Evolutionary conservation across 805 yeast species (phyloP), one percentile per base, ranked within the genome.

Genomic region (Saturnispora halmiae): DNA sequence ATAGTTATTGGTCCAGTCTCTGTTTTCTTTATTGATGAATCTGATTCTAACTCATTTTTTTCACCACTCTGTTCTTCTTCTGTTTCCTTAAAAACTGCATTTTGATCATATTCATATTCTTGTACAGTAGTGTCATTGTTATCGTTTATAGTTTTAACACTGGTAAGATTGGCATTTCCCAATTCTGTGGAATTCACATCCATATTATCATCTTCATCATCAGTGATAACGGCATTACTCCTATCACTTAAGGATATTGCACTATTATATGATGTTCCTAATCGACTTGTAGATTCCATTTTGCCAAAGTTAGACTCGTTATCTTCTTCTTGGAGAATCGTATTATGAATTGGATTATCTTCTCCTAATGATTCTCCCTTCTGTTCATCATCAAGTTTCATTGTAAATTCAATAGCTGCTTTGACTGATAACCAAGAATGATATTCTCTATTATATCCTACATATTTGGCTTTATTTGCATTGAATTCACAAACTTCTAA

Each of bases 401-500:
- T 14, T n/a, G 56, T 55, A 58, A 69, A 60, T 2, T 58, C 54
- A 4, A 78, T 56, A 22, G 76, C 61, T 26, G 70, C 72, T 11
- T 72, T 71, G 4, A 79, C 58, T 3, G 77, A 66, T 44, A 69
- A 59, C 87, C 87, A 80, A 1, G 75, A 68, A 51, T 77, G 83
- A 40, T 78, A 65, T 41, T 77, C 82, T 43, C 83, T 58, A 40
- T 61, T 64, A 37, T 66, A 58, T 14, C 67, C 65, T 1, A 68
- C 80, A 34, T 67, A 63, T 1, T 69, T 69, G 0, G 82, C 82
- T 7, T 75, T 62, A 14, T 65, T 59, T 0, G 84, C 72, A 52
- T 82, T 82, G 49, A 67, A 60, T 18, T 69, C 63, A 51, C 84
- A 79, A 2, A 70, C 77, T 34, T 77, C 77, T 11, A 65, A 53